These are phyloP conservation scores for Penstemon barbatus DNA, from an alignment of 257 asterid species.

Conservation along the genomic window DNA sequence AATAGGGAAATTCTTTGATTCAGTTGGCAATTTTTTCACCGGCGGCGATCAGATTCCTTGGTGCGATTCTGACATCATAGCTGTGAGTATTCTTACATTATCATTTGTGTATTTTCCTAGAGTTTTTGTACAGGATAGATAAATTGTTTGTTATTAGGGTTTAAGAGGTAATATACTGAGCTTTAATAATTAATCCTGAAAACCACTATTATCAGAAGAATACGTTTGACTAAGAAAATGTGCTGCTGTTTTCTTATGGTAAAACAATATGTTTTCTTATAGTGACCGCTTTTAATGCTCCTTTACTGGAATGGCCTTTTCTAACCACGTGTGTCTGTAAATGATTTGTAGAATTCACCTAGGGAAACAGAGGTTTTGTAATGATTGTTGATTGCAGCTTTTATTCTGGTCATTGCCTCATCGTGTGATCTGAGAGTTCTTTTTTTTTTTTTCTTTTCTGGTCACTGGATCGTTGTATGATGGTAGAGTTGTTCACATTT, in stretches of 20 bases:
- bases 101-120: neutral
- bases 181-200: no score
- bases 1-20: constrained; percentile 57
- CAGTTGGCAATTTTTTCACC: constrained; percentile 63
- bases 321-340: neutral
- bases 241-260: neutral
- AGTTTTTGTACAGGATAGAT: neutral
- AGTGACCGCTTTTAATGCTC: neutral
- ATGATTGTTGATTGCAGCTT: constrained; percentile 6
- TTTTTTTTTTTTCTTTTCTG: neutral
- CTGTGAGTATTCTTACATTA: constrained; percentile 40
- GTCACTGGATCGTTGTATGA: neutral
- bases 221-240: no score
- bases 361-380: constrained; percentile 3
- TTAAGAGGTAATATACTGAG: neutral
- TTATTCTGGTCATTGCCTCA: neutral
- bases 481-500: no score
- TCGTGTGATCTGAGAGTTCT: neutral
- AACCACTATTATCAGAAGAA: no score
- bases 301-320: neutral
- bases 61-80: constrained; percentile 65
- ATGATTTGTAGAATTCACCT: neutral
- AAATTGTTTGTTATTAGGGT: constrained; percentile 23
- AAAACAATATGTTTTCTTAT: neutral
- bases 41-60: constrained; percentile 81